Base-by-base conservation (phyloP, 1,139 yeast species). In the Tardiomyces blankii region DNA sequence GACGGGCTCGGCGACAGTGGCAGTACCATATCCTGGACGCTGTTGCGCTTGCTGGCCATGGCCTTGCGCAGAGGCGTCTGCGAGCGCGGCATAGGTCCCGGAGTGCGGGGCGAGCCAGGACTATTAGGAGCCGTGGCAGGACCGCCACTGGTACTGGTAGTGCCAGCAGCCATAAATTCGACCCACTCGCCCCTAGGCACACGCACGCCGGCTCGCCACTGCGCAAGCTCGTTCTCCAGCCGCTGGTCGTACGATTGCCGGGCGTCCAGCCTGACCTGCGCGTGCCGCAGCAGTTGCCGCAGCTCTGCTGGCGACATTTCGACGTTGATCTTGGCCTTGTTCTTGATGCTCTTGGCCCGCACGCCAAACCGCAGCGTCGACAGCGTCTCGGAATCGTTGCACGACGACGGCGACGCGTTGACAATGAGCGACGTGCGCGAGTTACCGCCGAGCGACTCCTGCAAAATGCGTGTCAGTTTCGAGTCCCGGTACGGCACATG, bases 361-460 rank as follows among this genome's bases (percentile, higher is more conserved):
- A 79, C 72, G 2, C 95, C 96, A 63, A 88, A 86, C 45, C 95
- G 65, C 46, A 88, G 66, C 0, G 95, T 82, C 5, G 91, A 80
- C 13, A 86, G 53, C 0, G 95, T 85, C 59, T 87, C 95, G 18
- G 66, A 61, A 48, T 74, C 82, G 57, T 87, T 80, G 35, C 62
- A 58, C 1, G 71, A 62, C 0, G 84, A 74, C 0, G 91, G 86
- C 0, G 95, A 83, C 52, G 95, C 83, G 54, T 82, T 85, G 42
- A 88, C 73, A 35, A 88, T 80, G 44, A 88, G 69, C 1, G 87
- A 77, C 0, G 96, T 88, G 48, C 91, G 69, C 1, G 93, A 80
- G 61, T 88, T 87, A 1, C 96, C 96, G 2, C 95, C 95, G 23
- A 88, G 67, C 0, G 94, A 80, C 56, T 86, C 94, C 61, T 86